Evolutionary conservation across 805 yeast species (phyloP).

Genomic region (Myxozyma mucilagina): DNA sequence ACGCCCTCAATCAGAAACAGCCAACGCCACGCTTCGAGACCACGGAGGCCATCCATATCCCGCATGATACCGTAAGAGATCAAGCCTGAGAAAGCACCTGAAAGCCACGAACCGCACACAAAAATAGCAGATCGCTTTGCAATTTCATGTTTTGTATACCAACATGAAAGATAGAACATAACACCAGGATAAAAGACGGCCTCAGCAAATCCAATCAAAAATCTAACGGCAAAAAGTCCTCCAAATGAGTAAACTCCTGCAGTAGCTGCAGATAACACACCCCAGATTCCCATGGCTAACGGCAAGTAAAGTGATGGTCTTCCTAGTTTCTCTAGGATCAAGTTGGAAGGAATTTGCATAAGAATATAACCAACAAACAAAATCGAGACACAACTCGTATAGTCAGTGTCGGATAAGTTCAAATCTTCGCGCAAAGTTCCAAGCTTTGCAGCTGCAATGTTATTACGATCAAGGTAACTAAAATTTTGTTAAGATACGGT

Average conservation of each 20-base stretch:
- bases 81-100: slow-evolving; percentile 58
- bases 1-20: slow-evolving; percentile 58
- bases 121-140: slow-evolving; percentile 53
- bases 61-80: slow-evolving; percentile 56
- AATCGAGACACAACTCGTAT: slow-evolving; percentile 53
- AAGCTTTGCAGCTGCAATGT: slow-evolving; percentile 51
- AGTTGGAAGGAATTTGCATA: slow-evolving; percentile 53
- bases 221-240: slow-evolving; percentile 49
- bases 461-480: slow-evolving; percentile 49
- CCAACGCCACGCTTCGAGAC: slow-evolving; percentile 56
- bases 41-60: slow-evolving; percentile 45
- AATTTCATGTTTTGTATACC: slow-evolving; percentile 56
- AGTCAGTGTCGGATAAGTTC: slow-evolving; percentile 45
- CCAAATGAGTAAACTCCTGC: slow-evolving; percentile 49
- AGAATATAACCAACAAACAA: slow-evolving; percentile 52
- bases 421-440: slow-evolving; percentile 47
- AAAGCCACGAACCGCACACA: slow-evolving; percentile 50
- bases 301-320: slow-evolving; percentile 55
- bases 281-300: slow-evolving; percentile 51
- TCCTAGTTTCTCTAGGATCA: slow-evolving; percentile 49
- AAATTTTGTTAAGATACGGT: slow-evolving; percentile 7
- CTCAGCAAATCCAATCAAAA: slow-evolving; percentile 51
- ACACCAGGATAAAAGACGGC: slow-evolving; percentile 54
- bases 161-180: slow-evolving; percentile 52
- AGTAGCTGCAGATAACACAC: slow-evolving; percentile 47